Evolutionary conservation across 768 basidiomycete species (phyloP).

Genomic region (Cubamyces sp.): DNA sequence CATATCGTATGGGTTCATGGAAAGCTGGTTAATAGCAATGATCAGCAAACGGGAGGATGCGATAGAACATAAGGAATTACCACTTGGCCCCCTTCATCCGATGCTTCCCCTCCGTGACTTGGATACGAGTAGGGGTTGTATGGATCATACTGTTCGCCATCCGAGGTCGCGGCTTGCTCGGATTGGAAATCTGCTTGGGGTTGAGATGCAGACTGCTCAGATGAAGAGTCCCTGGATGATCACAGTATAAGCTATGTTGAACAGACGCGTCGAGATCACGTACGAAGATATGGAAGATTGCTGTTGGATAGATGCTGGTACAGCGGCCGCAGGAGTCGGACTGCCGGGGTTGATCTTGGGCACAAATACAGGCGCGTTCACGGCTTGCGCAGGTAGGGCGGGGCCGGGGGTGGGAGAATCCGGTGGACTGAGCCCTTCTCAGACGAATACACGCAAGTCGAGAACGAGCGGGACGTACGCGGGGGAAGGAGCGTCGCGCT

Average conservation of each 20-base stretch:
- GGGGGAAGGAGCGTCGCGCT: constrained; percentile 33
- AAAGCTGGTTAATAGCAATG: background rate
- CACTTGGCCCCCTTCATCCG: constrained; percentile 39
- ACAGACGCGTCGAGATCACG: background rate
- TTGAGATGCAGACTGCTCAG: constrained; percentile 24
- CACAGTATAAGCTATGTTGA: background rate
- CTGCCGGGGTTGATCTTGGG: constrained; percentile 52
- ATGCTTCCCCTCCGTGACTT: constrained; percentile 28
- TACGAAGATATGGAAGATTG: constrained; percentile 21
- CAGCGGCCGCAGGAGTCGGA: constrained; percentile 20
- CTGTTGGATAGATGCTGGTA: constrained; percentile 19
- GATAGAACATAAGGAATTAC: constrained; percentile 25
- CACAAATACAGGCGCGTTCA: constrained; percentile 85
- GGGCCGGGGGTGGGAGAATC: constrained; percentile 48
- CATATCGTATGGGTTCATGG: constrained; percentile 25
- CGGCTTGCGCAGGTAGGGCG: constrained; percentile 61
- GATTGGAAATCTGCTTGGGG: constrained; percentile 26
- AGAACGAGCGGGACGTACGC: constrained; percentile 30
- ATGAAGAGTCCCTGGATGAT: constrained; percentile 21
- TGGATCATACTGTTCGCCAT: constrained; percentile 34
- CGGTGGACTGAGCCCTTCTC: constrained; percentile 40
- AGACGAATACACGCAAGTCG: constrained; percentile 8
- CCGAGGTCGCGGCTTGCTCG: constrained; percentile 20
- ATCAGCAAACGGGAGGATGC: background rate
- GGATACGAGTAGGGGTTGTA: constrained; percentile 35